Evolutionary conservation across 2,329 filamentous ascomycete species (phyloP).

Genomic region (Ophiostoma pallidulum): DNA sequence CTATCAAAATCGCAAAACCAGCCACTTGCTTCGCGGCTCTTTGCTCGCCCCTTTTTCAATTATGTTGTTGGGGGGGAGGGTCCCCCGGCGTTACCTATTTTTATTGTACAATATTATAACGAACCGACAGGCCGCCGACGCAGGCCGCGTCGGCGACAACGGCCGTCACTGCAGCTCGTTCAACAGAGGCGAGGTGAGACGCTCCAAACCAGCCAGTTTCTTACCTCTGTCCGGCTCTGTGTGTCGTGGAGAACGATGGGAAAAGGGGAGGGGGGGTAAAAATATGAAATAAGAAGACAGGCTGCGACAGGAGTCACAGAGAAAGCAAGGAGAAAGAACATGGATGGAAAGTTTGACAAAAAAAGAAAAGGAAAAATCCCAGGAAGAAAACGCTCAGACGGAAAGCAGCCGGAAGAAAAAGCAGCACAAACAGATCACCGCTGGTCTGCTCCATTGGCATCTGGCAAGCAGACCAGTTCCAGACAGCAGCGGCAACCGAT

Average conservation of each 20-base stretch:
- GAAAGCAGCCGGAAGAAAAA: constrained; percentile 1
- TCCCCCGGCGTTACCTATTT: constrained; percentile 1
- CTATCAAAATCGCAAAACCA: too few species aligned
- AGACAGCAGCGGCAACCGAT: too few species aligned
- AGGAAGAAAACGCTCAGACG: not conserved
- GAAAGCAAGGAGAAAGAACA: constrained; percentile 3
- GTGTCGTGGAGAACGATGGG: not conserved
- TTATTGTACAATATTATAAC: not conserved
- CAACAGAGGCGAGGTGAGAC: too few species aligned
- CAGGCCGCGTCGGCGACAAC: too few species aligned
- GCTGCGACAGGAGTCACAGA: not conserved
- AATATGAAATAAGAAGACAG: not conserved
- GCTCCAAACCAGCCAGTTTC: constrained; percentile 3
- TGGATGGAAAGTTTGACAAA: constrained; percentile 8
- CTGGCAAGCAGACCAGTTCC: too few species aligned
- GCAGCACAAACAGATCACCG: too few species aligned
- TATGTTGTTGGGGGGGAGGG: too few species aligned
- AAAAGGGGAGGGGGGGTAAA: not conserved
- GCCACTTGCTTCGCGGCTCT: too few species aligned
- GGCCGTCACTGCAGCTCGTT: too few species aligned
- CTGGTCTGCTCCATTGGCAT: too few species aligned
- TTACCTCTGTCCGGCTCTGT: constrained; percentile 8
- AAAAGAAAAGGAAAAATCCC: not conserved
- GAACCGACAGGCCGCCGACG: too few species aligned
- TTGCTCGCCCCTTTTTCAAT: too few species aligned